Evolutionary conservation across 192 early-diverging fungal species (phyloP), one percentile per base, ranked within the genome.

Genomic region (Backusella tuberculispora): DNA sequence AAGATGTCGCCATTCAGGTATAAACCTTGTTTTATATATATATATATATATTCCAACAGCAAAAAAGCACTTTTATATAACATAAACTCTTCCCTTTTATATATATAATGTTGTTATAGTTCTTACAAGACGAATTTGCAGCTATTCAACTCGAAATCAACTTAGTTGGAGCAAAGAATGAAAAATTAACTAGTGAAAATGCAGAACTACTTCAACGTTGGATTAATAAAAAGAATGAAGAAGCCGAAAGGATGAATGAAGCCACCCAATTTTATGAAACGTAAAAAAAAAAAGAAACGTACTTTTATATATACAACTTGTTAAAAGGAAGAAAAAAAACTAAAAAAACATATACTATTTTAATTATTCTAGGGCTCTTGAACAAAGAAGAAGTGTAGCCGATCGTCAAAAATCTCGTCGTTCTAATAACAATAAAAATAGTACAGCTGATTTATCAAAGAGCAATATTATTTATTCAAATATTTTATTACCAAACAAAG

Each of bases 241-340:
- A 95, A 75, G 97, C 94, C 1, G 89, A 94, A 41, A 91, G 91
- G 76, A 94, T 99, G 90, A 98, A 99, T 80, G 94, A 95, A 53
- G 95, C 92, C 4, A 99, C 95, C 70, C 87, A 89, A 65, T 94
- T 95, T 84, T 88, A 94, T 74, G 97, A 97, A 88, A 85, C 80
- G 92, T 91, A 84, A 78, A 10, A 4, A n/a, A n/a, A n/a, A n/a
- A n/a, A n/a, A n/a, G n/a, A n/a, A n/a, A n/a, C n/a, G n/a, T n/a
- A n/a, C n/a, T 34, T 24, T 12, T 5, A 63, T 34, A 63, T 24
- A 65, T 15, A 65, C 34, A 34, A 0, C 6, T 56, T 56, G 6
- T 56, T n/a, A 4, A n/a, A 50, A n/a, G n/a, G n/a, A n/a, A n/a
- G n/a, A n/a, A 34, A 34, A 34, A 34, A 34, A 34, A 34, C 29